Conservation (phyloP, 2,329 filamentous ascomycete species). For the Alternaria longipes region DNA sequence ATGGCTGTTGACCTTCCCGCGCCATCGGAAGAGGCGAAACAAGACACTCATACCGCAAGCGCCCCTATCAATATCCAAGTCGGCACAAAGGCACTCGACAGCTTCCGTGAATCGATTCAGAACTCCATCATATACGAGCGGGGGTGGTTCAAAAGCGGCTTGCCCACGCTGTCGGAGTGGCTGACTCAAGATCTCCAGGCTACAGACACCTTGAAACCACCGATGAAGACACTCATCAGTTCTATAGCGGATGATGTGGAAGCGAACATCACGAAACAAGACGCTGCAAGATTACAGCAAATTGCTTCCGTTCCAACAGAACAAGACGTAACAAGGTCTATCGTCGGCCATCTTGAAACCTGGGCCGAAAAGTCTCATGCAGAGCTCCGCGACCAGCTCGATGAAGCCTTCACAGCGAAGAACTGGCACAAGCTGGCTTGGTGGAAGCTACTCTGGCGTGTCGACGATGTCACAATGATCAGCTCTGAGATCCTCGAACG, state of each 20-base stretch:
- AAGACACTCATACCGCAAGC: conserved; percentile 26
- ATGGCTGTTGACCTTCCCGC: conserved; percentile 66
- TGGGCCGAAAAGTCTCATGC: conserved; percentile 86
- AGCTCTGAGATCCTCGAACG: conserved; percentile 79
- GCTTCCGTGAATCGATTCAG: conserved; percentile 73
- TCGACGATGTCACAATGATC: conserved; percentile 89
- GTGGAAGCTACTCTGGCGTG: conserved; percentile 96
- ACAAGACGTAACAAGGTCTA: conserved; percentile 55
- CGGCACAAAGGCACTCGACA: conserved; percentile 69
- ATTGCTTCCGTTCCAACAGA: conserved; percentile 51
- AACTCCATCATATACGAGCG: conserved; percentile 78
- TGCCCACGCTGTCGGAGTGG: conserved; percentile 73
- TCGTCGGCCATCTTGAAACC: conserved; percentile 68
- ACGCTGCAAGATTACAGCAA: conserved; percentile 52
- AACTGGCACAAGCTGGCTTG: conserved; percentile 84
- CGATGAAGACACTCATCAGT: conserved; percentile 71
- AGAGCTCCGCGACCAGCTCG: conserved; percentile 82
- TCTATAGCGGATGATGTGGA: conserved; percentile 70
- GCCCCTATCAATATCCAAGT: conserved; percentile 68
- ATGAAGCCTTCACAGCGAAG: conserved; percentile 77
- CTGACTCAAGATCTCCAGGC: conserved; percentile 55
- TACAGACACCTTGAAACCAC: conserved; percentile 66
- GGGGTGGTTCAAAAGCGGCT: conserved; percentile 76
- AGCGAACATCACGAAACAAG: conserved; percentile 61
- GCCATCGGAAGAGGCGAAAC: conserved; percentile 50